Evolutionary conservation across 192 early-diverging fungal species (phyloP), one percentile per base, ranked within the genome.

Genomic region (Paraglomus occultum): DNA sequence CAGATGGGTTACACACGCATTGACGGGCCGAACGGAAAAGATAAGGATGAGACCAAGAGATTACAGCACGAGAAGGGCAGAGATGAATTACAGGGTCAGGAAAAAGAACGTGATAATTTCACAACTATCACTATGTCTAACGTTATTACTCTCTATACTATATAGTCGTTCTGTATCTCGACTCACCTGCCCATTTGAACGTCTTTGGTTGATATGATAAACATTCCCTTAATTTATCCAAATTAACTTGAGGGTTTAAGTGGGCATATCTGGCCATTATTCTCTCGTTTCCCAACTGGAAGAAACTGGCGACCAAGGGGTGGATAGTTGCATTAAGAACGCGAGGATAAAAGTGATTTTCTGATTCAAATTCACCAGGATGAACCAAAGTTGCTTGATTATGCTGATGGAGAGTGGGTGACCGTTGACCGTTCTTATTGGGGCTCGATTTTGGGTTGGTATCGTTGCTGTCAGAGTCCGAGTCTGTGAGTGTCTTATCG

Each of bases 251-350:
- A 42, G 93, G 93, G 61, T 93, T 94, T 66, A 95, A 72, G 67
- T 95, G 93, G 38, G 88, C 89, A 70, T 93, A 95, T 47, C 93
- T 74, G 0, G 91, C 90, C 51, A 95, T 83, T 67, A 95, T 95
- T n/a, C 93, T 80, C 72, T 93, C 90, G 73, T 95, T 93, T 42
- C 93, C 93, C 23, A 95, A 82, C 1, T 88, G 82, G 69, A 95
- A 90, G 77, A 95, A 95, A 47, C 85, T 88, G 14, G 89, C 82
- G 20, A 95, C 91, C 59, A 93, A 83, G 8, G 93, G 93, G 73
- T 95, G 93, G 49, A 95, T 92, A 71, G 90, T 85, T 0, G 93
- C 93, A 72, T 93, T 95, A 39, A 95, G 74, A 1, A 95, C 93
- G 46, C 93, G 85, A 4, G 93, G 93, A 72, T 95, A 95, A 77